Evolutionary conservation across 2,329 filamentous ascomycete species (phyloP).

Genomic region (Drechslerella stenobrocha): DNA sequence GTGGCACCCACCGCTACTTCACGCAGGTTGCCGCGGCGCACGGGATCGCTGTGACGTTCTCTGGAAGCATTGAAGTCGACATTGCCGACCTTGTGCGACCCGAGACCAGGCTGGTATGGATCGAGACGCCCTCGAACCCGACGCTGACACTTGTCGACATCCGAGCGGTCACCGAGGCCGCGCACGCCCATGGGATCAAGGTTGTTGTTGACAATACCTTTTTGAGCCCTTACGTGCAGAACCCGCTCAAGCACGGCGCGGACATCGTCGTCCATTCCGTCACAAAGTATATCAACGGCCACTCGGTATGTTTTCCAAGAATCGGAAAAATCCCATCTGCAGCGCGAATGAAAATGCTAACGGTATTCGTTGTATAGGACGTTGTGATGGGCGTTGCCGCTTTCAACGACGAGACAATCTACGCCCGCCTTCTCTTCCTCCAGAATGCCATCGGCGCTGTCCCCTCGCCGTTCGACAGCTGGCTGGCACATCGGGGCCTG

Average conservation of each 20-base stretch:
- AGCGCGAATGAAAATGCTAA: slow-evolving; percentile 33
- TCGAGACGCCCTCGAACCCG: slow-evolving; percentile 92
- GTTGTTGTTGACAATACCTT: slow-evolving; percentile 99
- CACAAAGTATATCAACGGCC: slow-evolving; percentile 99
- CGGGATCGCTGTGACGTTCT: slow-evolving; percentile 92
- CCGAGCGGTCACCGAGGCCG: slow-evolving; percentile 75
- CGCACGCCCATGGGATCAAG: slow-evolving; percentile 83
- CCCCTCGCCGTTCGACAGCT: slow-evolving; percentile 92
- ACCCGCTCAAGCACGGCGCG: slow-evolving; percentile 89
- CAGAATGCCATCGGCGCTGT: slow-evolving; percentile 98
- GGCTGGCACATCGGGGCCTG: slow-evolving; percentile 93
- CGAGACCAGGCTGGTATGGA: slow-evolving; percentile 94
- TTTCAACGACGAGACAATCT: slow-evolving; percentile 83
- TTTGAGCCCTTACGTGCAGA: slow-evolving; percentile 93
- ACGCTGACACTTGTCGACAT: slow-evolving; percentile 93
- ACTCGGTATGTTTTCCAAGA: slow-evolving; percentile 62
- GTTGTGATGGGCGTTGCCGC: slow-evolving; percentile 97
- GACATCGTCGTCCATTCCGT: slow-evolving; percentile 97
- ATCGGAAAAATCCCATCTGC: no score
- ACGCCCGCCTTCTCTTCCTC: slow-evolving; percentile 78
- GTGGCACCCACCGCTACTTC: slow-evolving; percentile 97
- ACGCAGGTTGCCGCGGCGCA: slow-evolving; percentile 95
- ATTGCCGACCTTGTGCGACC: slow-evolving; percentile 80
- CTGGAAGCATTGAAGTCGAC: slow-evolving; percentile 86
- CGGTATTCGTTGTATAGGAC: slow-evolving; percentile 60